Conservation (phyloP, 768 basidiomycete genomes). For the Mycena leptocephala region DNA sequence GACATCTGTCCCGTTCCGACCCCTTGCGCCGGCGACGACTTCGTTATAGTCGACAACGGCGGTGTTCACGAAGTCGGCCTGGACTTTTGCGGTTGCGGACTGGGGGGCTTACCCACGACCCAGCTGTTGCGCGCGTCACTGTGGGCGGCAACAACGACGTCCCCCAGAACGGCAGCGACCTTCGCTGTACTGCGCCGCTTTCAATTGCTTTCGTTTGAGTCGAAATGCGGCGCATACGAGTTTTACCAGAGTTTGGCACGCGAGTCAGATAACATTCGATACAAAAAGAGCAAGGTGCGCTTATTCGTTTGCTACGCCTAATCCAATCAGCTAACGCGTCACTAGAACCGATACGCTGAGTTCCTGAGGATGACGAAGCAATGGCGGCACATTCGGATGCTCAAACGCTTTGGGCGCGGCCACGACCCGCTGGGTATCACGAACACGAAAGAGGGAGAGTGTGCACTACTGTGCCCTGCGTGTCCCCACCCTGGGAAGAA, state of each 20-base stretch:
- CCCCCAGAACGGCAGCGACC: constrained; percentile 27
- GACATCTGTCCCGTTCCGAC: background rate
- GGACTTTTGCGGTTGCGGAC: constrained; percentile 30
- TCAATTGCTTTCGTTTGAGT: constrained; percentile 25
- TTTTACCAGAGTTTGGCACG: constrained; percentile 35
- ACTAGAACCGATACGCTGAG: constrained; percentile 39
- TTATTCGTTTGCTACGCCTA: too few relatives aligned
- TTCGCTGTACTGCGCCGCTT: constrained; percentile 22
- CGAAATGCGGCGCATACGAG: constrained; percentile 28
- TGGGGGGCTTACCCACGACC: background rate
- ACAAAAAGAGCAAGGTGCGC: too few relatives aligned
- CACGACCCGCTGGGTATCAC: constrained; percentile 36
- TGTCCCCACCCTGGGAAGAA: constrained; percentile 47
- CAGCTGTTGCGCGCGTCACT: constrained; percentile 30
- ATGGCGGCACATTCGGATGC: too few relatives aligned
- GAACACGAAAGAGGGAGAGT: constrained; percentile 38
- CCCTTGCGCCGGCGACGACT: background rate
- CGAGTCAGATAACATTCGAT: constrained; percentile 28
- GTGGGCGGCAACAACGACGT: constrained; percentile 26
- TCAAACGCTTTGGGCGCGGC: constrained; percentile 36
- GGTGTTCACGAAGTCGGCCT: constrained; percentile 26
- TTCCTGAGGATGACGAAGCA: constrained; percentile 36
- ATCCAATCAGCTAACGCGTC: too few relatives aligned
- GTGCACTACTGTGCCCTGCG: too few relatives aligned
- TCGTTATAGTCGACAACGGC: constrained; percentile 21